Percentiles rank a stretch among this genome's conserved stretches.
Conservation (phyloP, 73 alveolate species). For the Urostyla sp. region DNA sequence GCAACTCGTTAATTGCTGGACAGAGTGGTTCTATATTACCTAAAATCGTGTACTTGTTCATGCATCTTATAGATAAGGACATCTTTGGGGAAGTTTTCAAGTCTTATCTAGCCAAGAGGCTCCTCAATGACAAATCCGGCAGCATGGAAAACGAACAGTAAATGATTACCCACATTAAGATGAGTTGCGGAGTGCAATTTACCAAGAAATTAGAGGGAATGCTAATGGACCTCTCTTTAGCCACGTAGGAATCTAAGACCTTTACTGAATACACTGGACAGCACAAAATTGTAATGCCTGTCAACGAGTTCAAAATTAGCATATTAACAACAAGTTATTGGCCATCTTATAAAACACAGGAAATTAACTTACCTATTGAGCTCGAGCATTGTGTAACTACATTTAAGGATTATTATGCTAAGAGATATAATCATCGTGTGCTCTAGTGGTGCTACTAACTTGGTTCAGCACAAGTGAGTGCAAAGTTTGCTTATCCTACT, state of each 20-base stretch:
- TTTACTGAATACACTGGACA: conserved; percentile 32
- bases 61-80: conserved; percentile 82
- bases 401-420: conserved; percentile 67
- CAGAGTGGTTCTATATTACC: conserved; percentile 50
- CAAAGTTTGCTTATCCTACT: conserved; percentile 26
- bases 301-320: conserved; percentile 47
- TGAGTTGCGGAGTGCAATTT: conserved; percentile 83
- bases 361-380: conserved; percentile 68
- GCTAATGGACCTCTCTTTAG: conserved; percentile 73
- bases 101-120: conserved; percentile 76
- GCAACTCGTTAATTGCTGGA: conserved; percentile 14
- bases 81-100: conserved; percentile 80
- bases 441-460: conserved; percentile 75
- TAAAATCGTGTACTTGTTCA: conserved; percentile 72
- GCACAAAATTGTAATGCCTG: background rate
- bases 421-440: conserved; percentile 69
- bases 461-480: conserved; percentile 68
- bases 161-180: conserved; percentile 74
- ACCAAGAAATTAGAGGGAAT: conserved; percentile 86
- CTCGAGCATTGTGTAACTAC: conserved; percentile 57
- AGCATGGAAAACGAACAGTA: conserved; percentile 74
- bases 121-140: conserved; percentile 73
- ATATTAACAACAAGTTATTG: conserved; percentile 79
- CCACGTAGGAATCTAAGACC: conserved; percentile 60
- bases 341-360: conserved; percentile 76